Evolutionary conservation across 2,329 filamentous ascomycete genomes (phyloP), one percentile per base, ranked within the genome.

Genomic region (Falciphora oryzae): DNA sequence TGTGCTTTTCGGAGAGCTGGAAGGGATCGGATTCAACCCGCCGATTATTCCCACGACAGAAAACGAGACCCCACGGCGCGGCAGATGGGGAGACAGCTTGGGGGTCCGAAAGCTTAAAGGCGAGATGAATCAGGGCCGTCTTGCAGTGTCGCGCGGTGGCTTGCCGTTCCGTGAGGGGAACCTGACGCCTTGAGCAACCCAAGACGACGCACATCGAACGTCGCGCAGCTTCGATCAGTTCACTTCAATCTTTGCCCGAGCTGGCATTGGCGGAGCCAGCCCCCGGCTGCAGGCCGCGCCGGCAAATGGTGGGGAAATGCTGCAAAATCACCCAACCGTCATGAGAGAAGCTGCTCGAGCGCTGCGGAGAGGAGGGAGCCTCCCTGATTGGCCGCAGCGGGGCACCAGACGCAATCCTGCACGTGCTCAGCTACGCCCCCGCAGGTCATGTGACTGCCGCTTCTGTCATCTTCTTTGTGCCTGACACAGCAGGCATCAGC

Each of bases 81-180:
- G 44, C 44, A 25, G 44, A 53, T 53, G 44, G 44, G 22, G 18
- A n/a, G 22, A 11, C 44, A 13, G 22, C n/a, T 16, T 58, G 57
- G 27, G 57, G 57, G 13, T 3, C 22, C 13, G 14, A 58, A 58
- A 58, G 5, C 57, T 58, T 58, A 28, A 58, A 58, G 57, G 57
- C 57, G 27, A 29, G 57, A 28, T 14, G 57, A 29, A 58, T 58
- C 57, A 29, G 29, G 22, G 27, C 57, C 25, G 25, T 25, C 27
- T 18, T 58, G 25, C 29, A 28, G 57, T 14, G 27, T 29, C 27
- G 25, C 27, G 25, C n/a, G 29, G 22, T 13, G 57, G 57, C 57
- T 25, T 57, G n/a, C 56, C 56, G 57, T 29, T 58, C 57, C 57
- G 57, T 58, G 57, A 58, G 57, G 57, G 57, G 57, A 58, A 58